A percentile compares a stretch with the other conserved stretches of the same genome.
Evolutionary conservation across 805 yeast genomes (phyloP).

Genomic region (Saturnispora mendoncae): DNA sequence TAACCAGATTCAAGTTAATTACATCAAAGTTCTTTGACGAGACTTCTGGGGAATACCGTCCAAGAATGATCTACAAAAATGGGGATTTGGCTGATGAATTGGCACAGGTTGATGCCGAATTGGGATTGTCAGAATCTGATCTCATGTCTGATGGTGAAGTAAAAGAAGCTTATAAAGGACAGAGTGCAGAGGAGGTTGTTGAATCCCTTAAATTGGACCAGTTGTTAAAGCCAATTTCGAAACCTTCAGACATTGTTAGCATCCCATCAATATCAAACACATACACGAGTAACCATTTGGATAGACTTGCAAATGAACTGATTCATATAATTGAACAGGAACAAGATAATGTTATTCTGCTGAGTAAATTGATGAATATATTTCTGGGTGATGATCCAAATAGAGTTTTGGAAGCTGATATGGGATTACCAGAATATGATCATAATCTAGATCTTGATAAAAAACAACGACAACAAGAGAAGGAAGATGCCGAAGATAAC

Average conservation of each 20-base stretch:
- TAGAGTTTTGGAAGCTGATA: conserved; percentile 50
- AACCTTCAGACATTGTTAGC: conserved; percentile 68
- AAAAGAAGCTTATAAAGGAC: conserved; percentile 18
- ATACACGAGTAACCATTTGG: conserved; percentile 48
- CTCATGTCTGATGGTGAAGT: conserved; percentile 1
- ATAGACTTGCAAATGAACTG: conserved; percentile 59
- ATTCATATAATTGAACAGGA: conserved; percentile 75
- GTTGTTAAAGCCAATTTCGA: conserved; percentile 66
- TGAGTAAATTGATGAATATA: conserved; percentile 64
- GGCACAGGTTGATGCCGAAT: conserved; percentile 24
- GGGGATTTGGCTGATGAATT: conserved; percentile 21
- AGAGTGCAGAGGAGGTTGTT: conserved; percentile 29
- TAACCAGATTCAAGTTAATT: neutral
- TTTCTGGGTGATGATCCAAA: conserved; percentile 83
- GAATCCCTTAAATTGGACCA: conserved; percentile 43
- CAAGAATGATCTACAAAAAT: conserved; percentile 21
- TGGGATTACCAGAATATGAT: conserved; percentile 63
- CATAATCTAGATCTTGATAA: conserved; percentile 41
- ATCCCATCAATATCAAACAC: conserved; percentile 65
- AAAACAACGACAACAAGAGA: conserved; percentile 17
- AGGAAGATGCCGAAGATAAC: conserved; percentile 16
- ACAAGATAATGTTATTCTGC: conserved; percentile 63
- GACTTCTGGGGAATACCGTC: conserved; percentile 15
- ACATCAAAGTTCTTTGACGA: conserved; percentile 15
- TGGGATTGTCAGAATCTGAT: conserved; percentile 19